Base-by-base conservation (phyloP, 2,329 filamentous ascomycete species). In the Huntiella savannae region DNA sequence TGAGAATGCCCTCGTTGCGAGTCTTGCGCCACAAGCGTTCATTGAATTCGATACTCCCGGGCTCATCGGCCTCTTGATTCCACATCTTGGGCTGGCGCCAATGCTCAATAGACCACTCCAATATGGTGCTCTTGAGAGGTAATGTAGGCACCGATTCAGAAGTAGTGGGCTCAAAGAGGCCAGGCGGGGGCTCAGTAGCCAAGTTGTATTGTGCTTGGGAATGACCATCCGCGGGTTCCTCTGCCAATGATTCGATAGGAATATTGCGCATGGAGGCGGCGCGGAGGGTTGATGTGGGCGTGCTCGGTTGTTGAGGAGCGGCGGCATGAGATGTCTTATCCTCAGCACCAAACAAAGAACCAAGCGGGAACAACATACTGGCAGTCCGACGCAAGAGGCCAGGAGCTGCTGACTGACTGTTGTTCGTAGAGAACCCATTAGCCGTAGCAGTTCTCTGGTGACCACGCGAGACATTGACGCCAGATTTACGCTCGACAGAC, bases 31-130 rank as follows among this genome's bases (percentile, higher is more conserved):
- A 98, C 2, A 98, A 67, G 12, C 91, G 77, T 58, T 91, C 81
- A 55, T 98, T 98, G 62, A 96, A 98, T 60, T 96, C 87, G 12
- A 83, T 83, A 56, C 86, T 95, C 33, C 91, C 91, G 11, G 91
- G 91, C 58, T 98, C 91, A 55, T 98, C 91, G 17, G 87, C 83
- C 59, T 98, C 91, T 49, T 82, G 87, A 3, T 85, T 80, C 58
- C 91, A 92, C 91, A 98, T 96, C 62, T 98, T 91, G 32, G 91
- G 91, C 60, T 96, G 87, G 28, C 87, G 83, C 69, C 96, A 98
- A 60, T 98, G 96, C 60, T 88, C 88, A 39, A 91, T 86, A 3
- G 87, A 94, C 87, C 88, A 98, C 52, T 94, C 84, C 52, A 94
- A 70, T 60, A 96, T 93, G 6, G 72, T 78, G 58, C 86, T 94